Conservation (phyloP, 164 flowering plant genomes). For the Liriodendron chinense region DNA sequence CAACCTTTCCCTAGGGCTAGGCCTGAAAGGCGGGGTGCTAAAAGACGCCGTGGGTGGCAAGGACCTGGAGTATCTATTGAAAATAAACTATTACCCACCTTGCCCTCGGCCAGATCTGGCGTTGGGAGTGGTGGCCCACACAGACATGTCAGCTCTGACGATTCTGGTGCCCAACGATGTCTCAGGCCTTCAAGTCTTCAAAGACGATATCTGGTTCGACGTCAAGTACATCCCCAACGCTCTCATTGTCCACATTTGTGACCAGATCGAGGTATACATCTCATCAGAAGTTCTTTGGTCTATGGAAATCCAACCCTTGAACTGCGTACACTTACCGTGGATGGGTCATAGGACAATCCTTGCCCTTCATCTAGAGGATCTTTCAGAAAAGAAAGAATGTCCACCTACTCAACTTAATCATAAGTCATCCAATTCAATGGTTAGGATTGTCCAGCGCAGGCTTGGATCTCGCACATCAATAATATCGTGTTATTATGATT, state of each 20-base stretch:
- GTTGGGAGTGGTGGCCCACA: constrained; percentile 41
- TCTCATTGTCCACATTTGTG: constrained; percentile 38
- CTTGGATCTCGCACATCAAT: too few species aligned
- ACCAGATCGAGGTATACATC: constrained; percentile 33
- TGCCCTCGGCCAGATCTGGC: constrained; percentile 50
- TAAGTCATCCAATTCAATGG: too few species aligned
- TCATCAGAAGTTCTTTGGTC: too few species aligned
- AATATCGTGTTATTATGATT: too few species aligned
- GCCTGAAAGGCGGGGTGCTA: constrained; percentile 25
- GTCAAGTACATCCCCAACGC: constrained; percentile 36
- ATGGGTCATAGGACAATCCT: too few species aligned
- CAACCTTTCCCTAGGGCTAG: constrained; percentile 41
- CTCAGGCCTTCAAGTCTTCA: constrained; percentile 41
- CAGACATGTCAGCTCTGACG: constrained; percentile 36
- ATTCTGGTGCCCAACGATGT: constrained; percentile 40
- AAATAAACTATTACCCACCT: constrained; percentile 37
- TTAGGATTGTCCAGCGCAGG: too few species aligned
- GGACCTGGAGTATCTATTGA: constrained; percentile 23
- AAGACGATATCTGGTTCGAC: constrained; percentile 32
- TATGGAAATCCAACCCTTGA: too few species aligned
- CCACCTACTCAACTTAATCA: too few species aligned
- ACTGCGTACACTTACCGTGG: too few species aligned
- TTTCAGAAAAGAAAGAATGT: too few species aligned
- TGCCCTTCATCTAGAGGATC: too few species aligned
- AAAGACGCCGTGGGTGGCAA: constrained; percentile 35